These are phyloP conservation scores for Leccinum boreale DNA, from an alignment of 768 basidiomycete genomes.

Conservation along the genomic window DNA sequence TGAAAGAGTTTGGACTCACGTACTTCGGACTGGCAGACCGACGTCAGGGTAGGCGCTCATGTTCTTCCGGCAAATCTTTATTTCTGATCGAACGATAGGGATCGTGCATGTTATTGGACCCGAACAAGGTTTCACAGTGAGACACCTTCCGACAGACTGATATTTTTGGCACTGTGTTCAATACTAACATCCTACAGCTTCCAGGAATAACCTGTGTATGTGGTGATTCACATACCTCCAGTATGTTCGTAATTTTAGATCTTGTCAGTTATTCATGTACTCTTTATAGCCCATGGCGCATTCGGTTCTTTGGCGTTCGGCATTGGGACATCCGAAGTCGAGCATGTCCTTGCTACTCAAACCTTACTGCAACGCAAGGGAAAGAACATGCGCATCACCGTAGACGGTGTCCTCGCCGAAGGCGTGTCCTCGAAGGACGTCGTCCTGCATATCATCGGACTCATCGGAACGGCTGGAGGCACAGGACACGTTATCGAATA, in stretches of 20 bases:
- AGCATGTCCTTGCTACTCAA: slow-evolving; percentile 92
- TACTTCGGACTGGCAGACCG: slow-evolving; percentile 91
- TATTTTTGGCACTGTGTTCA: background rate
- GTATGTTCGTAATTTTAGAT: slow-evolving; percentile 39
- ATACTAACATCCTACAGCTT: slow-evolving; percentile 39
- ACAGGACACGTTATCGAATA: slow-evolving; percentile 92
- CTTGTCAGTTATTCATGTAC: background rate
- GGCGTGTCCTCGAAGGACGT: slow-evolving; percentile 91
- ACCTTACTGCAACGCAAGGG: slow-evolving; percentile 83
- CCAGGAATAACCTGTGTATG: slow-evolving; percentile 84
- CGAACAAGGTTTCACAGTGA: slow-evolving; percentile 87
- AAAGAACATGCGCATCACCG: slow-evolving; percentile 90
- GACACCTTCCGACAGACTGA: slow-evolving; percentile 11
- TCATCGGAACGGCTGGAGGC: slow-evolving; percentile 91
- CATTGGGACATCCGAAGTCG: slow-evolving; percentile 92
- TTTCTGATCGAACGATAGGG: slow-evolving; percentile 40
- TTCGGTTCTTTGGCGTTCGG: slow-evolving; percentile 93
- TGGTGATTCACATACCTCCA: slow-evolving; percentile 92
- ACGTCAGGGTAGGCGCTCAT: slow-evolving; percentile 62
- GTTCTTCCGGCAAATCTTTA: background rate
- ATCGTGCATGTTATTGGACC: slow-evolving; percentile 91
- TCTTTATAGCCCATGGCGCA: slow-evolving; percentile 72
- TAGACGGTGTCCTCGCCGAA: slow-evolving; percentile 76
- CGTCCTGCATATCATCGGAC: slow-evolving; percentile 84
- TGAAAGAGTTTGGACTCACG: slow-evolving; percentile 87